Evolutionary conservation across 495 filamentous ascomycete species (phyloP), one percentile per base, ranked within the genome.

Genomic region (Platismatia glauca): DNA sequence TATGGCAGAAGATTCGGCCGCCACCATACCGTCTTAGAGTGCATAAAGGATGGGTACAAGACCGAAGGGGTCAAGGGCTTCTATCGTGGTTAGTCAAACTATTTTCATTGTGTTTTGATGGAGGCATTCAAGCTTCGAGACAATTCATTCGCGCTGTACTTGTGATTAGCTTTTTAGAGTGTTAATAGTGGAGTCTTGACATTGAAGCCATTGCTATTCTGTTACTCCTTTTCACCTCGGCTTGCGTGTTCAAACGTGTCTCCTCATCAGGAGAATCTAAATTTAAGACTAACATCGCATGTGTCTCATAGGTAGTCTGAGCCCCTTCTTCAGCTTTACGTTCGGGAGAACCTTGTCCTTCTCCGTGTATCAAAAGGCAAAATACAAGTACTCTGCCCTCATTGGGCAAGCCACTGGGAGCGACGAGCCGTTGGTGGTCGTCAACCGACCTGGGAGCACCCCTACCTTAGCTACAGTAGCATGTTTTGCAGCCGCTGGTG

Each of bases 301-400:
- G 20, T 59, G 34, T 35, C 57, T 52, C 61, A 55, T 67, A 89
- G 86, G 86, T 63, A 82, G 84, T 62, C 79, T 82, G 44, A 85
- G 86, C 48, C 89, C 89, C 31, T 77, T 92, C 72, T 81, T 82
- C 29, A 90, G 87, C 75, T 85, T 93, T 58, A 91, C 89, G n/a
- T 77, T 90, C 63, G 89, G 92, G 46, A 81, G 89, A 46, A 93
- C 89, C 24, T 80, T 91, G 38, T 90, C 87, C 5, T 92, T 93
- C 70, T 90, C 88, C 55, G 86, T 92, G 63, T 93, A 93, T 74
- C 88, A 90, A 74, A 83, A 83, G 59, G 86, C 89, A 38, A 93
- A 93, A 75, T 85, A 89, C 73, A 75, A 77, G 37, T 86, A 88
- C 71, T 84, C 88, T 44, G 71, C 68, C 6, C 61, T 67, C 7